These are phyloP conservation scores for Yamadazyma kitorensis DNA, from an alignment of 805 yeast genomes.

Conservation along the genomic window DNA sequence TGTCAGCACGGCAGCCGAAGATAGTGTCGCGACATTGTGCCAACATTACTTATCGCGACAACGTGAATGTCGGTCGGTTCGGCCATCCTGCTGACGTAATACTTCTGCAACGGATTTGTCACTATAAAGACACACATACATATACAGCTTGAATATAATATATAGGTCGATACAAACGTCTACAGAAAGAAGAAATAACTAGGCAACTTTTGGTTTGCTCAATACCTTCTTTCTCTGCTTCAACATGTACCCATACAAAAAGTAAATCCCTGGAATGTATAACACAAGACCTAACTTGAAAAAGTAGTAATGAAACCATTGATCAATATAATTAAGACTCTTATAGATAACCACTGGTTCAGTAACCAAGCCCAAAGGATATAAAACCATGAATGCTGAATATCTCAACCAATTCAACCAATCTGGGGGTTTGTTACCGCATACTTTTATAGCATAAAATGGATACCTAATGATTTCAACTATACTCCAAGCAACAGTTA, in stretches of 20 bases:
- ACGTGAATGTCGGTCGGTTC: no score
- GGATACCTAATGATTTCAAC: conserved; percentile 30
- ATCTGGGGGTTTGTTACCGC: conserved; percentile 13
- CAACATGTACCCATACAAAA: conserved; percentile 28
- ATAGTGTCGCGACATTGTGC: no score
- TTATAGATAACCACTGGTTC: conserved; percentile 26
- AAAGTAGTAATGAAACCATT: conserved; percentile 15
- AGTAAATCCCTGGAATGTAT: conserved; percentile 31
- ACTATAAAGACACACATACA: no score
- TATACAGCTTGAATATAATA: no score
- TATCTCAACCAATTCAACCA: conserved; percentile 27
- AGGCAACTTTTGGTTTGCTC: no score
- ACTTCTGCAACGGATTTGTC: no score
- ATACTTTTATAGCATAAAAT: conserved; percentile 22
- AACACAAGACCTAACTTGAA: conserved; percentile 21
- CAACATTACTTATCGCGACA: no score
- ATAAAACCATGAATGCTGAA: conserved; percentile 25
- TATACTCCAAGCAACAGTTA: conserved; percentile 27
- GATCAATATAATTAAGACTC: conserved; percentile 13
- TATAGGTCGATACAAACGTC: no score
- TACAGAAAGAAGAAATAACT: no score
- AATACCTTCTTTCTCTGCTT: conserved; percentile 25
- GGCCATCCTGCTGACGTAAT: no score
- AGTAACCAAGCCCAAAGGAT: conserved; percentile 28
- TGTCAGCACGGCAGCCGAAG: no score